Evolutionary conservation across 768 basidiomycete genomes (phyloP), one percentile per base, ranked within the genome.

Genomic region (Naganishia antarctica): DNA sequence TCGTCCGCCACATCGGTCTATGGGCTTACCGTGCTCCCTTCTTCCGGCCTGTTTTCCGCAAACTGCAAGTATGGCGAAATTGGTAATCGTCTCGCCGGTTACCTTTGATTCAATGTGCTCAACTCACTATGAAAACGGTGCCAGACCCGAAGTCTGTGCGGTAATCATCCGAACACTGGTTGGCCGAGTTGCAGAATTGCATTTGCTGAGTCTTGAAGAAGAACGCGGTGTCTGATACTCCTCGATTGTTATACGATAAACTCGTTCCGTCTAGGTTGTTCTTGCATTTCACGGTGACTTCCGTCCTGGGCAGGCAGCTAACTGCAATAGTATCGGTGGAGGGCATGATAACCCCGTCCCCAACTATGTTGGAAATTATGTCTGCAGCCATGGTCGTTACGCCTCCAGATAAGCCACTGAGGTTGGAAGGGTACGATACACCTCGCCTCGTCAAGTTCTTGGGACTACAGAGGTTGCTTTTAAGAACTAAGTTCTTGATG

Each of bases 341-440:
- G 0, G 40, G 34, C 1, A 15, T 2, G 16, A 57, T 57, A 16
- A 34, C 32, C 11, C n/a, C 23, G 4, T 37, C 34, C 1, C 53
- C 53, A 13, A 26, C 53, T n/a, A 57, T 57, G 21, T 41, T 41
- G 8, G 34, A n/a, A 21, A 57, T 57, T 32, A 57, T 25, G 23
- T 57, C 53, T 23, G 53, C n/a, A 9, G 53, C 34, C 53, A 57
- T 41, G n/a, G 53, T 57, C 2, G 53, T 25, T 23, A 57, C 53
- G 21, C 34, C 23, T 57, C 53, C 53, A 6, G 53, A 57, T 23
- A 57, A 25, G 4, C 53, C 53, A 21, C 34, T 40, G 18, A 57
- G 37, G 21, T 7, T 9, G 18, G 34, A 40, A 2, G 53, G 53
- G 21, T 57, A 57, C 21, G 53, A 57, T 3, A 57, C 53, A 18